Percentiles rank a stretch among this genome's conserved stretches.
phyloP scores from a whole-genome alignment of 2,329 filamentous ascomycete genomes.

The Fonsecaea erecta region DNA sequence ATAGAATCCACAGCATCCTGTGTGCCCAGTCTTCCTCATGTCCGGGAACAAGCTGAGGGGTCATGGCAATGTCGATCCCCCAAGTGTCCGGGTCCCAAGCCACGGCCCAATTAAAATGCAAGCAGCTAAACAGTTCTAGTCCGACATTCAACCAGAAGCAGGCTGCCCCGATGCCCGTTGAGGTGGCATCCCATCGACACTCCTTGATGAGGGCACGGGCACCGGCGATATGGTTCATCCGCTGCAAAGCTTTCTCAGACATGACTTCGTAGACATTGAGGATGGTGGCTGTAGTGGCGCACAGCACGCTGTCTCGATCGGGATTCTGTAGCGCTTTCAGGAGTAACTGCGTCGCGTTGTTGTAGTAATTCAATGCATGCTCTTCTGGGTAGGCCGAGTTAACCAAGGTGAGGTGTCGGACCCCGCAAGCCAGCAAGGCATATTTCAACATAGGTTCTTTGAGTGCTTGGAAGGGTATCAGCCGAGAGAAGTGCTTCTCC shows the following conservation, averaged over 20 bases:
- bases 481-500: slow-evolving; percentile 81
- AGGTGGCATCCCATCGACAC: slow-evolving; percentile 83
- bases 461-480: slow-evolving; percentile 81
- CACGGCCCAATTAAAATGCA: slow-evolving; percentile 84
- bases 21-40: slow-evolving; percentile 86
- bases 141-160: slow-evolving; percentile 95
- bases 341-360: slow-evolving; percentile 79
- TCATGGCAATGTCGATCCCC: slow-evolving; percentile 80
- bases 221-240: slow-evolving; percentile 89
- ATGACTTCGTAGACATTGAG: slow-evolving; percentile 93
- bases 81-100: slow-evolving; percentile 90
- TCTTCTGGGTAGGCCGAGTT: slow-evolving; percentile 72
- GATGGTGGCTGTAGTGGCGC: slow-evolving; percentile 83
- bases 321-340: slow-evolving; percentile 80
- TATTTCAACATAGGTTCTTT: slow-evolving; percentile 86
- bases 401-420: slow-evolving; percentile 75
- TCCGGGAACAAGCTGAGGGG: slow-evolving; percentile 57
- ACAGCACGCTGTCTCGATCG: slow-evolving; percentile 80
- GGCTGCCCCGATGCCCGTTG: slow-evolving; percentile 77
- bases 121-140: slow-evolving; percentile 85
- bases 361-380: slow-evolving; percentile 81
- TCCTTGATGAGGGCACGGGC: slow-evolving; percentile 85
- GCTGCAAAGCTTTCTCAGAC: slow-evolving; percentile 75
- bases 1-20: slow-evolving; percentile 84
- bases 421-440: slow-evolving; percentile 85